Base-by-base conservation (phyloP, 164 flowering plant genomes). In the Cinnamomum chago region DNA sequence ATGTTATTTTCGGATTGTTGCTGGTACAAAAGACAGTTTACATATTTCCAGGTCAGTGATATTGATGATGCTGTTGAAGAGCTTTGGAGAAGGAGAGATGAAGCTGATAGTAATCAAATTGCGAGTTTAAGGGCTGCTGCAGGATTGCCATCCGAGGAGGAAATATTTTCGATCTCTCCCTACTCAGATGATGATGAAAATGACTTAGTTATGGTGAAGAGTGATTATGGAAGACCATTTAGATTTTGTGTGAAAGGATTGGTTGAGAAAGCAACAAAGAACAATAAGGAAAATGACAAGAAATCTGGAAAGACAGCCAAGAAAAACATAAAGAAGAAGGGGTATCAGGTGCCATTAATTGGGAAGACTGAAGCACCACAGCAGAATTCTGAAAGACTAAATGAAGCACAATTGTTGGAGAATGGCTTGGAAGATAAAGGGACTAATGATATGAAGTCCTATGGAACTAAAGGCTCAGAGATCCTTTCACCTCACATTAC, bases 1-100 rank as follows among this genome's bases (percentile, higher is more conserved):
- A 50, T 51, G 12, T 50, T 65, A 14, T 62, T 68, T 25, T 47
- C 1, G 24, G 10, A 27, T 40, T 55, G 1, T 13, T 55, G 60
- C n/a, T 55, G 4, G 50, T 73, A 15, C n/a, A 58, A 47, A 15
- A 11, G 62, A 50, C 13, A 50, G 25, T 20, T 70, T 52, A 17
- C 69, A 3, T 70, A 72, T 40, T 69, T 5, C 11, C 84, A 96
- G 99, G 90, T 94, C 33, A 87, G 78, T 77, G 92, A 88, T 82
- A 87, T 83, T 75, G 94, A 91, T 82, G 98, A 94, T 85, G 97
- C 99, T 76, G 92, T 94, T 68, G 90, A 79, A 82, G 99, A 96
- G 80, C 91, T 96, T 64, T 96, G 99, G 98, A 92, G 89, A 76
- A 86, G 97, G 78, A 86, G 86, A 80, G 97, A 96, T 76, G 77